Evolutionary conservation across 192 early-diverging fungal genomes (phyloP), one percentile per base, ranked within the genome.

Genomic region (Coemansia sp.): DNA sequence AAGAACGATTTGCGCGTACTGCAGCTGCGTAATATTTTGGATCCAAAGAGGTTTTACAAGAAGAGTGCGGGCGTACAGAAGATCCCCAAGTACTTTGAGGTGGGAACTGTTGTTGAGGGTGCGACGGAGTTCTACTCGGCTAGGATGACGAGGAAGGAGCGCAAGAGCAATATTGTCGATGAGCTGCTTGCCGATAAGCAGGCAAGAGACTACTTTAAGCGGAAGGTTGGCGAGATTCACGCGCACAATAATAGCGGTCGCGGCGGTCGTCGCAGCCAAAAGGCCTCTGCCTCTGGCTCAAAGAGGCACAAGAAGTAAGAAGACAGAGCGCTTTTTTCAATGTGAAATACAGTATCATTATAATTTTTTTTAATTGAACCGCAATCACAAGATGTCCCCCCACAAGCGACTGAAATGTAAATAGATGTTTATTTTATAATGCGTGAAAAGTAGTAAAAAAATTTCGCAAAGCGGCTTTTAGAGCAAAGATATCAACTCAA

Each of bases 21-120:
- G 30, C 89, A 91, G 62, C 76, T 90, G 61, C 86, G 97, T 53
- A 85, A 87, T 67, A 93, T 91, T 3, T 71, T 99, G 11, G 95
- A 99, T 73, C 92, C 92, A 18, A 98, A 94, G 74, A 84, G 90
- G 28, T 91, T 92, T 64, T 98, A 95, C 67, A 95, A 95, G 60
- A 88, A 90, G 57, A 88, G 86, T 34, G 84, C 84, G 52, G 69
- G 74, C 3, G 67, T 78, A 20, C 83, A 83, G 19, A 79, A 70
- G 18, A 64, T 89, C 14, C 95, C 97, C 28, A 95, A 93, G 65
- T 92, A 91, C 70, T 97, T 99, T 83, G 92, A 98, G 68, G 83
- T 94, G 32, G 97, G 95, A n/a, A 96, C 92, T 0, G 82, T 99
- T 24, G 72, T 98, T 11, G 91, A 93, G 55, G 90, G 89, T 8